Evolutionary conservation across 768 basidiomycete species (phyloP).

Genomic region (Termitomyces sp.): DNA sequence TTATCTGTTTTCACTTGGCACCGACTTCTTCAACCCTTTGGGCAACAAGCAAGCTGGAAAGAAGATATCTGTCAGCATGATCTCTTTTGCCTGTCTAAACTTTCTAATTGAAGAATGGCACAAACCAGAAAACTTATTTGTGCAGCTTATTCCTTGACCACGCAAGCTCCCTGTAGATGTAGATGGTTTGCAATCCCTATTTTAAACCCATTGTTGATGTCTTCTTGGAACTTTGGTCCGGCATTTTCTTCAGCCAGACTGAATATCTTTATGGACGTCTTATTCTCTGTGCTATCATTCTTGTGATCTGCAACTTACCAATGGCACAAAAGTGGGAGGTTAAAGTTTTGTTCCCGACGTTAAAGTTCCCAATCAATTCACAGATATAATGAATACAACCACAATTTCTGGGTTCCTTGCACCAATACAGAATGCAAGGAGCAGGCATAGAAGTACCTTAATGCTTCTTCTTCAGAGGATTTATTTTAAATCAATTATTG

Average conservation of each 20-base stretch:
- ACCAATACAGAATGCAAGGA: no score
- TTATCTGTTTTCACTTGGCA: neutral
- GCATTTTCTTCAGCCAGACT: slow-evolving; percentile 9
- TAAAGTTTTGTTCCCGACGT: no score
- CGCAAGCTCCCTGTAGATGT: slow-evolving; percentile 21
- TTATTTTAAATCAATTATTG: no score
- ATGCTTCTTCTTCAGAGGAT: no score
- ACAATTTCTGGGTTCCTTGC: no score
- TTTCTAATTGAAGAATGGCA: slow-evolving; percentile 14
- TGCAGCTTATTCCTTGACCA: slow-evolving; percentile 31
- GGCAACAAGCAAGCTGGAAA: neutral
- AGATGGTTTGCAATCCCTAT: slow-evolving; percentile 20
- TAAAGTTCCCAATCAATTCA: no score
- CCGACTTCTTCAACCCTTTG: neutral
- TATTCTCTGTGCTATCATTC: slow-evolving; percentile 12
- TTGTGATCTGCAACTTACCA: slow-evolving; percentile 25
- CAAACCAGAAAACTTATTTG: slow-evolving; percentile 28
- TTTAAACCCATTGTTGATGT: slow-evolving; percentile 23
- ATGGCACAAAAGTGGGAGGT: slow-evolving; percentile 23
- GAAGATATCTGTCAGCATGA: neutral
- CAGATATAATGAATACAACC: no score
- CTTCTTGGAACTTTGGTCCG: slow-evolving; percentile 16
- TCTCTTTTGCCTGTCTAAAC: no score
- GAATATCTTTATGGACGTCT: neutral
- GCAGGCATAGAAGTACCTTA: no score